Conservation (phyloP, 495 filamentous ascomycete genomes). For the Podospora appendiculata region DNA sequence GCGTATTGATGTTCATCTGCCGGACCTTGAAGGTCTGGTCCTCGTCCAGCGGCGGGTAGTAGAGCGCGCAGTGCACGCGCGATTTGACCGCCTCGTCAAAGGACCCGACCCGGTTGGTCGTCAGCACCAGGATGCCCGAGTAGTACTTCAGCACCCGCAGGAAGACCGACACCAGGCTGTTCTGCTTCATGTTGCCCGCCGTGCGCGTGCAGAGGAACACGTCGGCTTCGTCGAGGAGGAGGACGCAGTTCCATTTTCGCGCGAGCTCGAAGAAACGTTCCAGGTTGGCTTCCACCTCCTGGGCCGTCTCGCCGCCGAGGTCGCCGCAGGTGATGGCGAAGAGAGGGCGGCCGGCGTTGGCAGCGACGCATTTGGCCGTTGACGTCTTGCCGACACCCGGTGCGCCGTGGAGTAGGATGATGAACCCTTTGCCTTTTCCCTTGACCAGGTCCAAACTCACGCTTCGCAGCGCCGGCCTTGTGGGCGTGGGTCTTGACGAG, state of each 20-base stretch:
- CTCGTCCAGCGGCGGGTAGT: constrained; percentile 50
- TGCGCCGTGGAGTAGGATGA: constrained; percentile 43
- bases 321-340: constrained; percentile 50
- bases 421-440: constrained; percentile 49
- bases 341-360: constrained; percentile 40
- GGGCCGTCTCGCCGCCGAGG: constrained; percentile 42
- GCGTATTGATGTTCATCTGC: constrained; percentile 61
- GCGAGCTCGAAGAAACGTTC: constrained; percentile 43
- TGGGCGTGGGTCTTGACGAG: not conserved
- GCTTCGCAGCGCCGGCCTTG: not conserved
- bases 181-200: not conserved
- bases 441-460: constrained; percentile 53
- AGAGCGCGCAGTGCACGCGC: constrained; percentile 38
- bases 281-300: constrained; percentile 27
- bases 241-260: constrained; percentile 47
- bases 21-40: constrained; percentile 73
- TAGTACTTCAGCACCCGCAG: constrained; percentile 47
- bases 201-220: constrained; percentile 39
- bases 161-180: constrained; percentile 44
- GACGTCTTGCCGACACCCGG: constrained; percentile 57
- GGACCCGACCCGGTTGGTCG: constrained; percentile 40
- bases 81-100: constrained; percentile 45
- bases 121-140: constrained; percentile 42
- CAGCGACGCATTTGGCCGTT: constrained; percentile 47
- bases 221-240: constrained; percentile 48